Percentiles rank a stretch among this genome's conserved stretches.
These are phyloP conservation scores for Rhododendron mucronatum DNA, from an alignment of 148 eudicot species.

Conservation along the genomic window DNA sequence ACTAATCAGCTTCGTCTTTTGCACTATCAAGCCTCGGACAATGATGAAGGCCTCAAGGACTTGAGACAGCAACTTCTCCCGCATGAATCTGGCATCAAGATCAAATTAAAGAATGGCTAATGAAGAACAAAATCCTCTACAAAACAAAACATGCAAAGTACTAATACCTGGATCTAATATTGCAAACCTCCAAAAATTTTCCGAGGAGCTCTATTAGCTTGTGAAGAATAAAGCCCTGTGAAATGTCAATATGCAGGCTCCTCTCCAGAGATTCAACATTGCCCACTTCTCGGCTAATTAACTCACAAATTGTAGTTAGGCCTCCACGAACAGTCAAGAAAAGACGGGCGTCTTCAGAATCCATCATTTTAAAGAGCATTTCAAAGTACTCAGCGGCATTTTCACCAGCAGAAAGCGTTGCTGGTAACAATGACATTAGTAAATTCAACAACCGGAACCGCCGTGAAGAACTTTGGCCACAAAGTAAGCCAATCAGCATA, in stretches of 20 bases:
- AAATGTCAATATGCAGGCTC: slow-evolving; percentile 92
- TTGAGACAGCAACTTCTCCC: slow-evolving; percentile 80
- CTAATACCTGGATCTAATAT: slow-evolving; percentile 85
- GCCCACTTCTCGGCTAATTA: slow-evolving; percentile 83
- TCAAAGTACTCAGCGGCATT: slow-evolving; percentile 96
- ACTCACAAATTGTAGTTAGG: slow-evolving; percentile 68
- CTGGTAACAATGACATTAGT: slow-evolving; percentile 86
- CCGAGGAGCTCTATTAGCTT: slow-evolving; percentile 98
- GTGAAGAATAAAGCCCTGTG: slow-evolving; percentile 98
- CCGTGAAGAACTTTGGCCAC: slow-evolving; percentile 84
- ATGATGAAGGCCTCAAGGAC: slow-evolving; percentile 93
- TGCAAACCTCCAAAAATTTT: slow-evolving; percentile 90
- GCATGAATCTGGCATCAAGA: slow-evolving; percentile 70
- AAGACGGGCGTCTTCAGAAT: slow-evolving; percentile 91
- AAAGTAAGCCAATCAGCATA: slow-evolving; percentile 85
- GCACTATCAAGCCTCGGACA: slow-evolving; percentile 92
- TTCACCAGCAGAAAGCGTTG: slow-evolving; percentile 93
- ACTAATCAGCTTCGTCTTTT: slow-evolving; percentile 92
- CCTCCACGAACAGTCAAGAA: slow-evolving; percentile 95
- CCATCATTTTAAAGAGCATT: slow-evolving; percentile 90
- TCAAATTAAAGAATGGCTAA: slow-evolving; percentile 2
- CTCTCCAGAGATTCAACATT: slow-evolving; percentile 87
- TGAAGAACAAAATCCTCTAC: slow-evolving; percentile 7
- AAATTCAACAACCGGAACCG: slow-evolving; percentile 81
- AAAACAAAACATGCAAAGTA: slow-evolving; percentile 6